Percentiles rank a stretch among this genome's conserved stretches.
Conservation (phyloP, 192 early-diverging fungal genomes). For the Entomortierella parvispora region DNA sequence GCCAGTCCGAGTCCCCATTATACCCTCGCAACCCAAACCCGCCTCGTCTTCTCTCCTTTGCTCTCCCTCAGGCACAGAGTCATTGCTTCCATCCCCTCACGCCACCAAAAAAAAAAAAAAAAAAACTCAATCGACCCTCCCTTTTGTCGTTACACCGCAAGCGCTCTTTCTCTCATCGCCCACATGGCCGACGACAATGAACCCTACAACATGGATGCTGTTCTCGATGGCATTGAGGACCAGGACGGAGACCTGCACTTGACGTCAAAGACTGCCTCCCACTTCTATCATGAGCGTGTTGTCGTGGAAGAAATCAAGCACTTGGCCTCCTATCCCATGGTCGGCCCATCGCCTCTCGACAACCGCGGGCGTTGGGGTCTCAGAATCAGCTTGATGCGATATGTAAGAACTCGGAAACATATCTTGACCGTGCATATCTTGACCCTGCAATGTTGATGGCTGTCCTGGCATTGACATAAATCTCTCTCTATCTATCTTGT, state of each 20-base stretch:
- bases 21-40: background rate
- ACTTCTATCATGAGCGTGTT: constrained; percentile 20
- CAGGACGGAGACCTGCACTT: constrained; percentile 2
- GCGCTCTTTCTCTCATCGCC: background rate
- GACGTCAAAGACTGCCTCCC: constrained; percentile 29
- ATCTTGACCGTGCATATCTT: too few relatives aligned
- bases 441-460: too few relatives aligned
- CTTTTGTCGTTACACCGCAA: too few relatives aligned
- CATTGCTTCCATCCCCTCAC: background rate
- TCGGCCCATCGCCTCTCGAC: constrained; percentile 24
- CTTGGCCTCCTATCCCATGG: constrained; percentile 8
- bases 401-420: constrained; percentile 11
- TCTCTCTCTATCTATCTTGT: background rate
- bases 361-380: constrained; percentile 14
- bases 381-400: constrained; percentile 2
- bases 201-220: constrained; percentile 15
- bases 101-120: background rate
- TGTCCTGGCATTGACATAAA: background rate
- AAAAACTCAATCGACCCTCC: background rate
- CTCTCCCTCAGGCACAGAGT: background rate
- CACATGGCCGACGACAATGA: constrained; percentile 4
- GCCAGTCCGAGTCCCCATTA: too few relatives aligned
- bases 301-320: constrained; percentile 25
- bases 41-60: background rate
- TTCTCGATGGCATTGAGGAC: constrained; percentile 16